Base-by-base conservation (phyloP, 768 basidiomycete genomes). In the Hericium erinaceus region DNA sequence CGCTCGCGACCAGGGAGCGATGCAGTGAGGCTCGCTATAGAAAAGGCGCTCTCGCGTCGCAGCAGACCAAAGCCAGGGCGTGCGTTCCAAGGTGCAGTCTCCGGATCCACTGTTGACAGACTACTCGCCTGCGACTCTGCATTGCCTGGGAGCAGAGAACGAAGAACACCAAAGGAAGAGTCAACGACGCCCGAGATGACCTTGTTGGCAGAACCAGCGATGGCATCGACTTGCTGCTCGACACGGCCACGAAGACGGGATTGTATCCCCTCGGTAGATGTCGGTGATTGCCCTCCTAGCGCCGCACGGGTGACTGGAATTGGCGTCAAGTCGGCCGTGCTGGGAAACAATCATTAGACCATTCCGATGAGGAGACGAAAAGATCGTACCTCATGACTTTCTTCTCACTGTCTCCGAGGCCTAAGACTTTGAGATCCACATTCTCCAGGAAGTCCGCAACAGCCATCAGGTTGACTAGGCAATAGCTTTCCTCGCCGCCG, bases 361-460 rank as follows among this genome's bases (percentile, higher is more conserved):
- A 38, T 46, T 60, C 22, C 22, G 26, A 16, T 18, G 40, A 10
- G 44, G 16, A 26, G 20, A 20, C 41, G 46, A 55, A 53, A 24
- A n/a, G 38, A 44, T 48, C 75, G 24, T 54, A 86, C 86, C 83
- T 86, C 64, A 84, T 68, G 3, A 81, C 76, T 28, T 72, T 75
- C 51, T 74, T 75, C 56, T 82, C 81, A 38, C 78, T 79, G 54
- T 85, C 83, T 6, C 79, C 81, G 6, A 92, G 70, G 63, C 71
- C 85, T 18, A 89, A 73, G 1, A 78, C 81, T 8, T 80, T 85
- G 57, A 97, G 75, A 72, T 98, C 93, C 39, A 98, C 92, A 67
- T 94, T 91, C 73, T 95, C 93, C 54, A 98, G 75, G 69, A 98
- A 99, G 67, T 98, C 95, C 1, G 90, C 91, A 5, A 95, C 94